Evolutionary conservation across 2,329 filamentous ascomycete genomes (phyloP).

Genomic region (Colletotrichum sublineola): DNA sequence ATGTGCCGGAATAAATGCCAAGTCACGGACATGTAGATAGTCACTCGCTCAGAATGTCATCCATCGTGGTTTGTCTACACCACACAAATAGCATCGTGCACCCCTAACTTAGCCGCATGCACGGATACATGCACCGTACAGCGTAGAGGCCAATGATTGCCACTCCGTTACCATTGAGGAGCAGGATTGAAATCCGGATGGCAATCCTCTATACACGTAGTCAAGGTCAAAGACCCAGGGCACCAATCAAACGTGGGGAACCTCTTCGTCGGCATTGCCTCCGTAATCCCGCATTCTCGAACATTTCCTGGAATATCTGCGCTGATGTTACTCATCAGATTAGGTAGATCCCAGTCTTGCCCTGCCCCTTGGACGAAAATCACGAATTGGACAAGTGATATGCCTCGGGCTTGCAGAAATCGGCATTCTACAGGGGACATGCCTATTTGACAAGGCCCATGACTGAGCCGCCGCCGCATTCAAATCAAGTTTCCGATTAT

Average conservation of each 20-base stretch:
- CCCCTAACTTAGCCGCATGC: slow-evolving; percentile 9
- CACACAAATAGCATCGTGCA: slow-evolving; percentile 20
- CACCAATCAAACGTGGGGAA: slow-evolving; percentile 24
- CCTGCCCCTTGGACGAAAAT: background rate
- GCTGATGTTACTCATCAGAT: slow-evolving; percentile 19
- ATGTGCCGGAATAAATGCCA: slow-evolving; percentile 4
- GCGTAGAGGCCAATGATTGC: slow-evolving; percentile 16
- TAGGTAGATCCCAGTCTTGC: slow-evolving; percentile 7
- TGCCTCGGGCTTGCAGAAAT: slow-evolving; percentile 15
- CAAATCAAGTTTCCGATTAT: slow-evolving; percentile 39
- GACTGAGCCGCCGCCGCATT: slow-evolving; percentile 22
- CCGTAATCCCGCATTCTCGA: slow-evolving; percentile 6
- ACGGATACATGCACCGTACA: background rate
- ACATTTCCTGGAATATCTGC: slow-evolving; percentile 7
- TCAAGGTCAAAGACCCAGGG: background rate
- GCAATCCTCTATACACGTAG: background rate
- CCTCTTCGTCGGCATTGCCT: slow-evolving; percentile 23
- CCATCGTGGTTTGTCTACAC: background rate
- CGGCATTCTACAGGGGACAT: background rate
- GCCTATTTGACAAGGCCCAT: slow-evolving; percentile 21
- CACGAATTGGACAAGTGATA: background rate
- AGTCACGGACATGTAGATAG: slow-evolving; percentile 9
- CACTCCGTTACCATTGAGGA: background rate
- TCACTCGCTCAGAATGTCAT: slow-evolving; percentile 17
- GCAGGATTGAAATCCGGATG: background rate